phyloP scores from a whole-genome alignment of 2,329 filamentous ascomycete genomes.

The Fusarium nelsonii region DNA sequence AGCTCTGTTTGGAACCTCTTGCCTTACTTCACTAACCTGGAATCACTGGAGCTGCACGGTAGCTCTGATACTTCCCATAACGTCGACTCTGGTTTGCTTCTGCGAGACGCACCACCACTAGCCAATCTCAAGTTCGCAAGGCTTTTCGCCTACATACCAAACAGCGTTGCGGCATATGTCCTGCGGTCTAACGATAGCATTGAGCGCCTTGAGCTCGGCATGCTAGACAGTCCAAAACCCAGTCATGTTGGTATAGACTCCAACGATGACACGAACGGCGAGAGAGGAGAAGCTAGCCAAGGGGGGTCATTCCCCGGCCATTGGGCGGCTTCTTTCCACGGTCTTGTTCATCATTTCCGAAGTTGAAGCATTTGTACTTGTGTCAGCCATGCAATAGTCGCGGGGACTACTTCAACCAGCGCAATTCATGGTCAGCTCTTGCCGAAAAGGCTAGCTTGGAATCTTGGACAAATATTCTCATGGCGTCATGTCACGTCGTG shows the following conservation, averaged over 20 bases:
- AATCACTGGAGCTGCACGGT: slow-evolving; percentile 30
- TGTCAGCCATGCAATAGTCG: slow-evolving; percentile 5
- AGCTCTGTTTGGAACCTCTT: slow-evolving; percentile 17
- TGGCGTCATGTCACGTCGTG: neutral
- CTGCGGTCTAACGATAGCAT: slow-evolving; percentile 5
- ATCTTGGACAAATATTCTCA: slow-evolving; percentile 8
- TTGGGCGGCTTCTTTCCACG: slow-evolving; percentile 8
- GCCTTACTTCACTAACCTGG: slow-evolving; percentile 26
- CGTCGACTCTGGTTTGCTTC: neutral
- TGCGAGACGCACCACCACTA: neutral
- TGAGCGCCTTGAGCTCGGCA: slow-evolving; percentile 29
- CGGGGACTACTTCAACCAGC: slow-evolving; percentile 20
- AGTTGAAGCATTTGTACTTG: slow-evolving; percentile 10
- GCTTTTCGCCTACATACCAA: slow-evolving; percentile 29
- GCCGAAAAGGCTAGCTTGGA: slow-evolving; percentile 4
- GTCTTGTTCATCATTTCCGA: neutral
- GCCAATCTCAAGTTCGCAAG: slow-evolving; percentile 17
- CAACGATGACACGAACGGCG: neutral
- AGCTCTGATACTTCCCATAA: rapidly evolving
- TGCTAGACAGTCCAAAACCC: slow-evolving; percentile 21
- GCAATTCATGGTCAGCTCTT: slow-evolving; percentile 13
- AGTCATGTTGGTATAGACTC: rapidly evolving
- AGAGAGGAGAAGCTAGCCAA: rapidly evolving
- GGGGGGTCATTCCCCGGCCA: slow-evolving; percentile 16
- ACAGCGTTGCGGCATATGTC: slow-evolving; percentile 5